A percentile compares a stretch with the other conserved stretches of the same genome.
phyloP scores from a whole-genome alignment of 331 rosid species.

The Rosa hybrid region DNA sequence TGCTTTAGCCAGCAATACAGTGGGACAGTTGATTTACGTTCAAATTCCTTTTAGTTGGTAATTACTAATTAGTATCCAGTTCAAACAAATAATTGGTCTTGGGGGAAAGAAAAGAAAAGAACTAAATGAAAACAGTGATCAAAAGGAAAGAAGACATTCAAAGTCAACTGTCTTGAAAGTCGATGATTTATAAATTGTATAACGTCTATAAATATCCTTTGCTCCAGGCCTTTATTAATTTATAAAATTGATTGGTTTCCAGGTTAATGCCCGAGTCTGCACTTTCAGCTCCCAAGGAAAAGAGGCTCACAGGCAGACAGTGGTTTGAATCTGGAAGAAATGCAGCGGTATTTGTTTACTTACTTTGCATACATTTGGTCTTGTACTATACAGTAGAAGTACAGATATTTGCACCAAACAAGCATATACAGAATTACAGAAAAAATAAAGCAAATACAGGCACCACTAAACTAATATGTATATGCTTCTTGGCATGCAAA shows the following conservation, averaged over 20 bases:
- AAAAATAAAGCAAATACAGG: not conserved
- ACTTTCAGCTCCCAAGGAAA: constrained; percentile 85
- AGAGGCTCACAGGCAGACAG: constrained; percentile 89
- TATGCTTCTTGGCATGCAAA: not conserved
- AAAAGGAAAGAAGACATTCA: not conserved
- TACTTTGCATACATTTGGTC: not conserved
- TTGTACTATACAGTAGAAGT: not conserved
- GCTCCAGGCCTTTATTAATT: not conserved
- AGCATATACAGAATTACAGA: not conserved
- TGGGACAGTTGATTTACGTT: constrained; percentile 2
- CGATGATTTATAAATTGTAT: not conserved
- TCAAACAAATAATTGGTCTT: not conserved
- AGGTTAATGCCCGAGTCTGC: constrained; percentile 98
- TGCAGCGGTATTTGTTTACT: constrained; percentile 45
- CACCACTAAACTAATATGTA: not conserved
- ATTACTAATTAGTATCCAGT: not conserved
- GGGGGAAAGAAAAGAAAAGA: not conserved
- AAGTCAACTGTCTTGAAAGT: not conserved
- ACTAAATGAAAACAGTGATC: not conserved
- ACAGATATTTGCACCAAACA: not conserved
- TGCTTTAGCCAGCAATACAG: not conserved
- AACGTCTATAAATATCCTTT: not conserved
- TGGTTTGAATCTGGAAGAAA: constrained; percentile 98
- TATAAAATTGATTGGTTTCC: constrained; percentile 21
- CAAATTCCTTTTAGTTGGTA: not conserved